These are phyloP conservation scores for Bassia scoparia DNA, from an alignment of 148 eudicot genomes.

Conservation along the genomic window DNA sequence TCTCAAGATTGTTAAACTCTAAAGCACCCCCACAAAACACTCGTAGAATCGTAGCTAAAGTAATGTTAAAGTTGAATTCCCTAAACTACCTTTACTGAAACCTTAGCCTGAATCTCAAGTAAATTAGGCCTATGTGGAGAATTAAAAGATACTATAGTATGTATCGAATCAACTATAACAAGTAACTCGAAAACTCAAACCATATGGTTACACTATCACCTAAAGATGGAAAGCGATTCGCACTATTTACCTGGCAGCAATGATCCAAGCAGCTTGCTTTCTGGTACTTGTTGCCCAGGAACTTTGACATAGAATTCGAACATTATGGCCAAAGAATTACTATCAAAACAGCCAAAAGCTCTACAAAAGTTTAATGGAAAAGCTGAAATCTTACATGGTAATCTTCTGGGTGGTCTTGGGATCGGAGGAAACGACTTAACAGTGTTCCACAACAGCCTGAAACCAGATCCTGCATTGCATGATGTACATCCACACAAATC, in stretches of 20 bases:
- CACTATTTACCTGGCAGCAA: slow-evolving; percentile 86
- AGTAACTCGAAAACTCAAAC: background rate
- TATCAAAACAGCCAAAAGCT: background rate
- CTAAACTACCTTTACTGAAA: too few relatives aligned
- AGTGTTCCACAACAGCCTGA: slow-evolving; percentile 88
- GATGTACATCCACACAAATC: slow-evolving; percentile 79
- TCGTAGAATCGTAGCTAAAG: too few relatives aligned
- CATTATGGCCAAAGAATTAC: background rate
- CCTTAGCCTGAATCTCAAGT: too few relatives aligned
- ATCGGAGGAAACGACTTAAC: slow-evolving; percentile 83
- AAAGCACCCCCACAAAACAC: too few relatives aligned
- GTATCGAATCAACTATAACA: background rate
- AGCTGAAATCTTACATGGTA: slow-evolving; percentile 49
- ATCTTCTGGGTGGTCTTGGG: slow-evolving; percentile 89
- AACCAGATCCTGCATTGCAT: slow-evolving; percentile 93
- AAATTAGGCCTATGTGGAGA: too few relatives aligned
- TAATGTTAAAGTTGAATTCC: too few relatives aligned
- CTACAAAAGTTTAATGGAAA: background rate
- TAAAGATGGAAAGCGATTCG: background rate
- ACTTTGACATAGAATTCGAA: slow-evolving; percentile 42
- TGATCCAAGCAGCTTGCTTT: slow-evolving; percentile 80
- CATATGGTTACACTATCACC: background rate
- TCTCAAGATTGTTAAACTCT: too few relatives aligned
- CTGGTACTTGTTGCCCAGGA: slow-evolving; percentile 82
- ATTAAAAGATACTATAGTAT: background rate